Base-by-base conservation (phyloP, 164 flowering plant genomes). In the Hamamelis virginiana region DNA sequence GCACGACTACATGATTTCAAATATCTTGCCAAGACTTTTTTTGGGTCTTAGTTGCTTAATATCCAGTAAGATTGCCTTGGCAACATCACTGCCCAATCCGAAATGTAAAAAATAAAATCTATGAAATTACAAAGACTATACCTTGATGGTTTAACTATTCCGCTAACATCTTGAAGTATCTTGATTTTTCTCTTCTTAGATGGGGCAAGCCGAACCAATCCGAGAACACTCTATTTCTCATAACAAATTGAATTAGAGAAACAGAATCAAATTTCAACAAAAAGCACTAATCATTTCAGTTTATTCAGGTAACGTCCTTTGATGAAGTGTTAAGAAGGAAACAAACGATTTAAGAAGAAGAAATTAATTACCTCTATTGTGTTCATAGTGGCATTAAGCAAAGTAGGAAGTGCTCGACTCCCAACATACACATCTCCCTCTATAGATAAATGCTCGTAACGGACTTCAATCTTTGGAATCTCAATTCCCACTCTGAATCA, bases 91-190 rank as follows among this genome's bases (percentile, higher is more conserved):
- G n/a, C n/a, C n/a, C n/a, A n/a, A n/a, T n/a, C n/a, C n/a, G n/a
- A n/a, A n/a, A n/a, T n/a, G n/a, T n/a, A n/a, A n/a, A n/a, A n/a
- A n/a, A n/a, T n/a, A n/a, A n/a, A n/a, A n/a, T n/a, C n/a, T n/a
- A n/a, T n/a, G n/a, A n/a, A n/a, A n/a, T n/a, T n/a, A n/a, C n/a
- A n/a, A n/a, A n/a, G n/a, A n/a, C n/a, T n/a, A n/a, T 59, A 85
- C 89, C 91, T 84, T 44, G 89, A 81, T 64, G 91, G 90, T 68
- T 56, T 86, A 16, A 87, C 70, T 22, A 86, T 75, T 23, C 91
- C 91, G 62, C 78, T 79, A 11, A 79, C 80, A 38, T 84, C 82
- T 48, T 69, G 72, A 38, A 87, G 87, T 62, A 87, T 87, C 67
- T 83, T 80, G 66, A 82, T 72, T 21, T 74, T 66, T 64, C 77